Conservation (phyloP, 768 basidiomycete species). For the Boletus vinaceobasis region DNA sequence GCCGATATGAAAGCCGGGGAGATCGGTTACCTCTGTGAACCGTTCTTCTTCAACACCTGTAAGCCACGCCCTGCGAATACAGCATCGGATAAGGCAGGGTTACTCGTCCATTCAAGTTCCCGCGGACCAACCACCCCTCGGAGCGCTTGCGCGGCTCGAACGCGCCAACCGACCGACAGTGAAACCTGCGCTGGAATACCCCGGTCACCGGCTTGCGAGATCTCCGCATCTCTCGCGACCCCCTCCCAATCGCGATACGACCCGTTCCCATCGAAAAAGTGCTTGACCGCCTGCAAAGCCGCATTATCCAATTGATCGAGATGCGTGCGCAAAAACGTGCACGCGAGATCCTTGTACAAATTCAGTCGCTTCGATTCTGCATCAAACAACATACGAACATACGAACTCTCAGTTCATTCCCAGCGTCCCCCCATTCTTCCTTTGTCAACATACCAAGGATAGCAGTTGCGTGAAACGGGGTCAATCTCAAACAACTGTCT, state of each 20-base stretch:
- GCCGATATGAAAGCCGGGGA: background rate
- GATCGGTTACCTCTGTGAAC: conserved; percentile 39
- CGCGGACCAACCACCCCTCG: conserved; percentile 45
- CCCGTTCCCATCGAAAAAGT: conserved; percentile 17
- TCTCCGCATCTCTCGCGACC: conserved; percentile 14
- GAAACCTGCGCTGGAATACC: background rate
- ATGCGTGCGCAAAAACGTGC: conserved; percentile 31
- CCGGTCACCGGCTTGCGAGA: background rate
- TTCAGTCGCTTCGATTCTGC: conserved; percentile 4
- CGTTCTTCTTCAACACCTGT: conserved; percentile 39
- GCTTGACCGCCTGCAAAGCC: conserved; percentile 21
- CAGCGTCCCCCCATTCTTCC: conserved; percentile 38
- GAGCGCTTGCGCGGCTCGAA: conserved; percentile 27
- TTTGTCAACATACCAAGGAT: conserved; percentile 38
- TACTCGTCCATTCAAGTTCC: conserved; percentile 53
- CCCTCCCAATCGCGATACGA: conserved; percentile 13
- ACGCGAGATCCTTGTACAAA: conserved; percentile 20
- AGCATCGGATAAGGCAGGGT: conserved; percentile 39
- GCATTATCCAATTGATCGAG: conserved; percentile 28
- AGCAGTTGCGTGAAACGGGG: conserved; percentile 27
- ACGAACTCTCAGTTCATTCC: conserved; percentile 33
- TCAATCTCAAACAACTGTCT: conserved; percentile 30
- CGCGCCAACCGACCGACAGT: conserved; percentile 16
- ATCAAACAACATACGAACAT: background rate
- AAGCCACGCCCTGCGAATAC: conserved; percentile 45